Evolutionary conservation across 805 yeast genomes (phyloP), one percentile per base, ranked within the genome.

Genomic region (Middelhovenomyces tepae): DNA sequence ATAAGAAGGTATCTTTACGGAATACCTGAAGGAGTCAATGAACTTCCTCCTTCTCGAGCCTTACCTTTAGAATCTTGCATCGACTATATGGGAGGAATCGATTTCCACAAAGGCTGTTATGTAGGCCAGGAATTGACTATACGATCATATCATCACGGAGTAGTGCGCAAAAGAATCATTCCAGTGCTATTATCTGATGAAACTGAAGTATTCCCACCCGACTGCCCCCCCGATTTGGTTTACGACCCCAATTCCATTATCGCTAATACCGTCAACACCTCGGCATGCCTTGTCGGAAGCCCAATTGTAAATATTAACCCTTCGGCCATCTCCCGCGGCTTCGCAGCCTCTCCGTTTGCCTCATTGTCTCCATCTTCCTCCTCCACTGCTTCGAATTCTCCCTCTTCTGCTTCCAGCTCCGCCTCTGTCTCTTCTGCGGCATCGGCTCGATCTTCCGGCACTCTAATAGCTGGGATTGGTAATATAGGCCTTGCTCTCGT

Each of bases 111-210:
- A 55, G 99, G 99, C 2, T 91, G 99, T 53, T 91, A 91, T 48
- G 78, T 85, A 10, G 99, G 99, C 1, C 98, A 91, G 57, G 99
- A 91, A 53, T 64, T 91, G 32, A 87, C 96, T 0, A 85, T 87
- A 11, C 69, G 98, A 47, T 79, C 96, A 0, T 78, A 69, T 49
- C 83, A 82, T 39, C 75, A 79, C 20, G 95, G 95, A 3, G 71
- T 77, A 1, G 71, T 87, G n/a, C 66, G 94, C 19, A 86, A 87
- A 48, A 64, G 97, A 35, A 62, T 85, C 2, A 72, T 83, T 29
- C 96, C 97, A 0, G 74, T 78, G 2, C 64, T 60, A 28, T 48
- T 69, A 19, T 49, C 56, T 16, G 34, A 34, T 3, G 18, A 39
- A 7, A 43, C 41, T 10, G 47, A 37, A 20, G 45, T 35, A 8